Evolutionary conservation across 345 rosid species (phyloP), one percentile per base, ranked within the genome.

Genomic region (Eucalyptus victrix): DNA sequence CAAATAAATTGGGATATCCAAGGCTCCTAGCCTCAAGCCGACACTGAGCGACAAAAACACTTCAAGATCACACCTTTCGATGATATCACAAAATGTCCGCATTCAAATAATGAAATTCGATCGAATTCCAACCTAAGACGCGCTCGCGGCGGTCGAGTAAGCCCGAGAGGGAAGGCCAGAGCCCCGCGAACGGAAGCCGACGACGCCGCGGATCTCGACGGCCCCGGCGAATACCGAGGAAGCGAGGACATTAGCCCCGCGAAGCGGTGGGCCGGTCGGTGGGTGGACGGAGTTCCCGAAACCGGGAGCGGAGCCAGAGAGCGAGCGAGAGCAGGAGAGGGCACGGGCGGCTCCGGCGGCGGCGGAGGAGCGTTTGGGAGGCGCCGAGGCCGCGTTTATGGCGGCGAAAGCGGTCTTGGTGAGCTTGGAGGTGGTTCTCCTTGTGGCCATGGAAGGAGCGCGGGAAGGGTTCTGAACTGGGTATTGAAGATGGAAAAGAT

Each of bases 191-290:
- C 28, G 30, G 62, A 56, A 56, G 62, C 30, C 30, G 13, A 56
- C 13, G 62, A 56, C 1, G 14, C 14, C 62, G 13, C 6, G 30
- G 12, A 23, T 30, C 62, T 24, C 1, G 62, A 56, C 6, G 60
- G 26, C 60, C 26, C 6, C 62, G 14, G 30, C 6, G 3, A 6
- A 56, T 24, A 56, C 30, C 30, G 28, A 54, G 4, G 28, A 54
- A 2, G 62, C 13, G 3, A 24, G 62, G 1, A 56, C 62, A 56
- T 4, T 24, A 24, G 62, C 28, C 12, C 2, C 6, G 13, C 62
- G 30, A 56, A 56, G 62, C 6, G 12, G 28, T 56, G 62, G 62
- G 6, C 28, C 12, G 28, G 62, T 23, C 30, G 0, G 0, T 0
- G 28, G 28, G 30, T 24, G 12, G 2, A 56, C 13, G 62, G 62